phyloP scores from a whole-genome alignment of 1,284 basidiomycete species.

The Polyporus tsugae region DNA sequence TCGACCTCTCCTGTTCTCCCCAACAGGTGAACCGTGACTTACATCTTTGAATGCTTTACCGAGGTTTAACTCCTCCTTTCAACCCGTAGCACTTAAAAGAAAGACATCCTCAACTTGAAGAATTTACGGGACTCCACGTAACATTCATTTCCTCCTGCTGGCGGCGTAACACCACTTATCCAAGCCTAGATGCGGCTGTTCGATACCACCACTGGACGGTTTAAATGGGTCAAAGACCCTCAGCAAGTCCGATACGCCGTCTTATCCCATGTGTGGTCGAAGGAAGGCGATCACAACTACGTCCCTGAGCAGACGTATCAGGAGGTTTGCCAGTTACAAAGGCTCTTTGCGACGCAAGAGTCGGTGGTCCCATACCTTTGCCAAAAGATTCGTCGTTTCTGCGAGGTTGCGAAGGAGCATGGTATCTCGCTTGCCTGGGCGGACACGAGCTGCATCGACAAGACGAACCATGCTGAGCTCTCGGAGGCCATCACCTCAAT shows the following conservation, averaged over 20 bases:
- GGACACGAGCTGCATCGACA: conserved; percentile 6
- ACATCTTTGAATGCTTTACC: too few species aligned
- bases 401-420: neutral
- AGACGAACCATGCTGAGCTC: neutral
- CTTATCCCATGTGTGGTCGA: conserved; percentile 1
- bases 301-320: neutral
- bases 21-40: too few species aligned
- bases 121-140: too few species aligned
- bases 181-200: neutral
- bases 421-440: neutral
- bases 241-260: neutral
- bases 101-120: too few species aligned
- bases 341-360: too few species aligned
- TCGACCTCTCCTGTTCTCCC: too few species aligned
- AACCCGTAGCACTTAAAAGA: too few species aligned
- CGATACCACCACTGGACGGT: neutral
- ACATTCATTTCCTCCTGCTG: too few species aligned
- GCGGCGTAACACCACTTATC: too few species aligned
- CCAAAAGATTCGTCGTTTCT: neutral
- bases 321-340: neutral
- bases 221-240: neutral
- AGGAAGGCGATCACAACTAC: neutral
- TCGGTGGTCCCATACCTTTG: neutral
- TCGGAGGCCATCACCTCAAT: conserved; percentile 6
- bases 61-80: too few species aligned